Evolutionary conservation across 2,329 filamentous ascomycete genomes (phyloP).

Genomic region (Aspergillus candidus): DNA sequence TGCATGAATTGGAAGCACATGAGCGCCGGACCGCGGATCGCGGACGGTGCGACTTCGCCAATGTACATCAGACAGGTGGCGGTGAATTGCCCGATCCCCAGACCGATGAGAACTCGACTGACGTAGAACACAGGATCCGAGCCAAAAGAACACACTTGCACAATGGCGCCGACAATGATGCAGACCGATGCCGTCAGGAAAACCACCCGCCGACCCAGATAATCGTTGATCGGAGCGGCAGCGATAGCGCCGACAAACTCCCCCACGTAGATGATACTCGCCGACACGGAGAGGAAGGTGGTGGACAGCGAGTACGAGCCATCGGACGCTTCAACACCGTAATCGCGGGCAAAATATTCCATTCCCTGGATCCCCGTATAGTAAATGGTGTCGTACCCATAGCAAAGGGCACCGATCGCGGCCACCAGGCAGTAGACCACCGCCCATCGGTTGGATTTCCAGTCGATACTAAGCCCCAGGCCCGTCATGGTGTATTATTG

Average conservation of each 20-base stretch:
- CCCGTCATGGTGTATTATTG: slow-evolving; percentile 1
- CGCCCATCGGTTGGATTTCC: slow-evolving; percentile 18
- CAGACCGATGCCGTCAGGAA: slow-evolving; percentile 30
- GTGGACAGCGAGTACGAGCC: slow-evolving; percentile 18
- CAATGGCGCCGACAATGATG: slow-evolving; percentile 27
- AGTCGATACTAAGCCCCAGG: slow-evolving; percentile 13
- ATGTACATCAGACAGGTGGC: slow-evolving; percentile 29
- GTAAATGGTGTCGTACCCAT: slow-evolving; percentile 26
- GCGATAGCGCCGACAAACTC: slow-evolving; percentile 32
- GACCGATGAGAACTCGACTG: slow-evolving; percentile 22
- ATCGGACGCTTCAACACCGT: slow-evolving; percentile 15
- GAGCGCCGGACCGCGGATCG: slow-evolving; percentile 23
- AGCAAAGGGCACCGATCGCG: slow-evolving; percentile 23
- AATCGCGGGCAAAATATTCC: slow-evolving; percentile 20
- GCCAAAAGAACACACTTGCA: slow-evolving; percentile 18
- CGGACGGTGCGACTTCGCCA: slow-evolving; percentile 25
- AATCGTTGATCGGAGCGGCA: slow-evolving; percentile 35
- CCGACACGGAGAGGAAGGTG: slow-evolving; percentile 27
- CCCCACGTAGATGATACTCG: slow-evolving; percentile 38
- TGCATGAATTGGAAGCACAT: slow-evolving; percentile 28
- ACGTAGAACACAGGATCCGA: slow-evolving; percentile 22
- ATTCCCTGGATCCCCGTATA: slow-evolving; percentile 27
- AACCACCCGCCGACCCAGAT: slow-evolving; percentile 30
- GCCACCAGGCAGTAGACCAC: slow-evolving; percentile 22
- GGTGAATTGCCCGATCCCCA: slow-evolving; percentile 29